Base-by-base conservation (phyloP, 305 asterid species). In the Fraxinus baroniana region DNA sequence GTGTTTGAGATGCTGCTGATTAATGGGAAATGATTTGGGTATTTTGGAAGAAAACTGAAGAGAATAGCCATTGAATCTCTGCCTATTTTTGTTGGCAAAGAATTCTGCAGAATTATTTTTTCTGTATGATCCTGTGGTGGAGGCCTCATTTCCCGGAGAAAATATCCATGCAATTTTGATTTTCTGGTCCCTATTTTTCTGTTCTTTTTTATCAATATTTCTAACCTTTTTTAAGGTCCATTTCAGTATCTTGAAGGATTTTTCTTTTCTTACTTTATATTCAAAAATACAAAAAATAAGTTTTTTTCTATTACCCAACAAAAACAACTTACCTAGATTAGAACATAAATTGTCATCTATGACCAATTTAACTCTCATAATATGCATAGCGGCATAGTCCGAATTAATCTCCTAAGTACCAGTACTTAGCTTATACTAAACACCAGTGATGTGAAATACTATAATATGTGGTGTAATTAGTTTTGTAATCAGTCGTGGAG, bases 61-160 rank as follows among this genome's bases (percentile, higher is more conserved):
- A 86, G 84, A 85, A 81, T 77, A 78, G 93, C 91, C 93, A 90
- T 90, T 79, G 84, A 24, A 30, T 46, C 26, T 80, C 74, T 52
- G 81, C 80, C 83, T 36, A 17, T 39, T 20, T 82, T 55, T 20
- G 62, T 55, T 30, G 30, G 17, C 7, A 49, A 70, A 1, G 72
- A 80, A 82, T 46, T 83, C 12, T 84, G 79, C 75, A 72, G 52
- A 30, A 44, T 66, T 78, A 72, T 37, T 74, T 55, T 74, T 33
- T 18, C 12, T 62, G n/a, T 6, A 4, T 37, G 73, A 20, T 78
- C 75, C 22, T 85, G 88, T 88, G 90, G 87, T 81, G 78, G 86
- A 81, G 85, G 74, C 80, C 85, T 79, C 85, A 46, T 83, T 76
- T 85, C 81, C 81, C 18, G 9, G 55, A 71, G 76, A 78, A 87